Evolutionary conservation across 1,139 yeast genomes (phyloP).

Genomic region (Protomyces arabidopsidicola): DNA sequence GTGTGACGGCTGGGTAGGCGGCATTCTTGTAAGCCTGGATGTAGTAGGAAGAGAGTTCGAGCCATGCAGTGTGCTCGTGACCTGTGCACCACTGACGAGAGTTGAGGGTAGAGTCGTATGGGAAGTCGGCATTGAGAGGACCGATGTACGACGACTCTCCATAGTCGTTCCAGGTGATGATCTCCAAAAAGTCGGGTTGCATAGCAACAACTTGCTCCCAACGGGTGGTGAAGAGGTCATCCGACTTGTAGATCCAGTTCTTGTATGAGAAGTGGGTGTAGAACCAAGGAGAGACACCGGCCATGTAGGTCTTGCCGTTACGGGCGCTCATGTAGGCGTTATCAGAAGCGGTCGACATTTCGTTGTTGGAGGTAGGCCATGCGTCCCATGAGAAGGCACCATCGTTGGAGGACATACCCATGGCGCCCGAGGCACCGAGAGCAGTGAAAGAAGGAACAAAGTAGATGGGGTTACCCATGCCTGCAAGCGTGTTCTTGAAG

Average conservation of each 20-base stretch:
- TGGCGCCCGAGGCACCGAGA: conserved; percentile 27
- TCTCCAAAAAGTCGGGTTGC: conserved; percentile 30
- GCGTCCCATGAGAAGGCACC: conserved; percentile 32
- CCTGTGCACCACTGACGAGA: conserved; percentile 23
- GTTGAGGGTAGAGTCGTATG: conserved; percentile 13
- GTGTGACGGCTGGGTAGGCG: conserved; percentile 20
- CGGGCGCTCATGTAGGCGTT: conserved; percentile 27
- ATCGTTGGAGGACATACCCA: conserved; percentile 25
- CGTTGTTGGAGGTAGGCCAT: conserved; percentile 30
- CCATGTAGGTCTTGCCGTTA: conserved; percentile 29
- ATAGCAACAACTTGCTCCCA: conserved; percentile 29
- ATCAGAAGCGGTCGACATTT: conserved; percentile 20
- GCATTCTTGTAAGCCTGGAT: conserved; percentile 28
- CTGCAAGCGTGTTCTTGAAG: conserved; percentile 25
- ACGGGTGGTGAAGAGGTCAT: conserved; percentile 28
- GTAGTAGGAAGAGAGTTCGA: conserved; percentile 17
- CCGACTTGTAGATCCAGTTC: conserved; percentile 31
- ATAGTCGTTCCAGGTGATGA: conserved; percentile 32
- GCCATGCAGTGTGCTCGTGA: conserved; percentile 27
- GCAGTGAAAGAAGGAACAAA: conserved; percentile 30
- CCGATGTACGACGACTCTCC: conserved; percentile 31
- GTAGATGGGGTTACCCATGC: conserved; percentile 20
- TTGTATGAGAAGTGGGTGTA: conserved; percentile 31
- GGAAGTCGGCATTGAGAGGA: conserved; percentile 26
- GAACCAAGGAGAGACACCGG: conserved; percentile 31